These are phyloP conservation scores for Coemansia reversa DNA, from an alignment of 192 early-diverging fungal species.

Conservation along the genomic window DNA sequence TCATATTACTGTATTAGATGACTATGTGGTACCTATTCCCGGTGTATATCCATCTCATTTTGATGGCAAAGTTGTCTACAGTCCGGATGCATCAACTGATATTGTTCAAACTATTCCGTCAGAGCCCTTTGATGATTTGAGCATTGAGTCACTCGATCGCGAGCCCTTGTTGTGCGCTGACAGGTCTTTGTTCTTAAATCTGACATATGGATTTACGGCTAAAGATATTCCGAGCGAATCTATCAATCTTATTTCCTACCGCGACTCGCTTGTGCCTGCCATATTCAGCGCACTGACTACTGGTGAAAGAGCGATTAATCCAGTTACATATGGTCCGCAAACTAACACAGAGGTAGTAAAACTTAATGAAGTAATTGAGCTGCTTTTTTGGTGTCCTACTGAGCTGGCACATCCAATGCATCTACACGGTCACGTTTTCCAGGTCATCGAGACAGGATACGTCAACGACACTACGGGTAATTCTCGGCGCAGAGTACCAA, in stretches of 20 bases:
- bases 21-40: conserved; percentile 65
- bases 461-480: neutral
- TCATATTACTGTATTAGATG: conserved; percentile 67
- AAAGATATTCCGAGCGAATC: conserved; percentile 68
- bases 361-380: conserved; percentile 60
- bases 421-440: conserved; percentile 79
- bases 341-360: conserved; percentile 59
- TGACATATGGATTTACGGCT: conserved; percentile 57
- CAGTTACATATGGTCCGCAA: conserved; percentile 61
- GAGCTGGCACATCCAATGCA: conserved; percentile 70
- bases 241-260: conserved; percentile 70
- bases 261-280: conserved; percentile 61
- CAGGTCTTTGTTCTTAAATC: conserved; percentile 56
- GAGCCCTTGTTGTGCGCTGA: conserved; percentile 53
- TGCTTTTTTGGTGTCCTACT: conserved; percentile 69
- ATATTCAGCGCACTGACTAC: conserved; percentile 64
- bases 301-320: conserved; percentile 49
- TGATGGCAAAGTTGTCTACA: conserved; percentile 58
- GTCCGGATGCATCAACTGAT: conserved; percentile 4
- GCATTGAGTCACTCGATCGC: conserved; percentile 55
- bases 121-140: conserved; percentile 40
- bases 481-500: conserved; percentile 2
- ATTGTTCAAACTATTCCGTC: conserved; percentile 16
- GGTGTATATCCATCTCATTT: conserved; percentile 52
- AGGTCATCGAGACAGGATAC: conserved; percentile 56